These are phyloP conservation scores for Phaffia rhodozyma DNA, from an alignment of 1,284 basidiomycete species.

Conservation along the genomic window DNA sequence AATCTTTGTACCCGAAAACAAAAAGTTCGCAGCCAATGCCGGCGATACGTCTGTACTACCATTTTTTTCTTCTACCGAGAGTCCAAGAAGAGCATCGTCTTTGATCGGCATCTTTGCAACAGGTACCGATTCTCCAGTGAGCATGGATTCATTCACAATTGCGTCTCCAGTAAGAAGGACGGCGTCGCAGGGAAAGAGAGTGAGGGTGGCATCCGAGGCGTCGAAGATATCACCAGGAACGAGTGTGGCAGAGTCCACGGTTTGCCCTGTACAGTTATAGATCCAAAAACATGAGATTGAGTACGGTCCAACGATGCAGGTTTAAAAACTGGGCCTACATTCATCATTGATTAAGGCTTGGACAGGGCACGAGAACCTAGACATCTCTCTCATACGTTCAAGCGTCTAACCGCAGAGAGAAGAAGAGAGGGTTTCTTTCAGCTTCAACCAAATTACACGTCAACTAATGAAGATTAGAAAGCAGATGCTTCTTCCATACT, in stretches of 20 bases:
- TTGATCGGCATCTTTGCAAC: slow-evolving; percentile 73
- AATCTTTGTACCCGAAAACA: slow-evolving; percentile 86
- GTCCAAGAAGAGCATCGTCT: slow-evolving; percentile 51
- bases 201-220: slow-evolving; percentile 61
- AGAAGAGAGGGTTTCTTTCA: neutral
- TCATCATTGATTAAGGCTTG: slow-evolving; percentile 57
- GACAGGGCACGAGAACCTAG: slow-evolving; percentile 73
- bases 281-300: neutral
- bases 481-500: slow-evolving; percentile 36
- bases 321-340: slow-evolving; percentile 43
- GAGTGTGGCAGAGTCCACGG: slow-evolving; percentile 62
- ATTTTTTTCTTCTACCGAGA: slow-evolving; percentile 49
- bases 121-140: slow-evolving; percentile 90
- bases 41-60: slow-evolving; percentile 48
- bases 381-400: slow-evolving; percentile 91
- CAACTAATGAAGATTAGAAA: neutral
- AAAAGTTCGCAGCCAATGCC: slow-evolving; percentile 71
- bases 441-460: neutral
- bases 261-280: slow-evolving; percentile 46
- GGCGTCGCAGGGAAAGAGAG: slow-evolving; percentile 79
- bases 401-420: slow-evolving; percentile 52
- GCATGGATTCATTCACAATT: slow-evolving; percentile 97
- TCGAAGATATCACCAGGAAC: slow-evolving; percentile 92
- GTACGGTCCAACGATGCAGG: slow-evolving; percentile 9
- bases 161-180: slow-evolving; percentile 88